These are phyloP conservation scores for Plasmodium gonderi DNA, from an alignment of 169 alveolate genomes.

Conservation along the genomic window DNA sequence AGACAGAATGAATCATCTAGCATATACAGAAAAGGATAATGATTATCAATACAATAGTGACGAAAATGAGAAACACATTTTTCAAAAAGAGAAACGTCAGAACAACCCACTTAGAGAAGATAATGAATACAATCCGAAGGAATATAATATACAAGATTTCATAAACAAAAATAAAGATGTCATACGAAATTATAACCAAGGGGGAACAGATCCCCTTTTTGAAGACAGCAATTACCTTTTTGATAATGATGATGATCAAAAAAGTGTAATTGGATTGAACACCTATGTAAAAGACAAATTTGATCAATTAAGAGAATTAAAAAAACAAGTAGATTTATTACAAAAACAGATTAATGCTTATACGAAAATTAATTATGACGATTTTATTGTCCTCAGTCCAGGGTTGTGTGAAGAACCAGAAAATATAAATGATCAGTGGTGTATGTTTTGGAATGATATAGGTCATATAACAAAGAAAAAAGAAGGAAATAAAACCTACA, in stretches of 20 bases:
- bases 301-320: conserved; percentile 38
- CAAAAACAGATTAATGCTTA: conserved; percentile 31
- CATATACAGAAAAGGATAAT: not conserved
- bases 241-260: conserved; percentile 68
- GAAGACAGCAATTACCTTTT: conserved; percentile 32
- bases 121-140: conserved; percentile 36
- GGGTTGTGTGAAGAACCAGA: conserved; percentile 76
- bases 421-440: conserved; percentile 75
- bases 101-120: not conserved
- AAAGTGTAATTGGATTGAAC: conserved; percentile 41
- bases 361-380: conserved; percentile 58
- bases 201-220: not conserved
- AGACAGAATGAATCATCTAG: not conserved
- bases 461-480: conserved; percentile 75
- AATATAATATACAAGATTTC: conserved; percentile 54
- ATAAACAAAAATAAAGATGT: conserved; percentile 71
- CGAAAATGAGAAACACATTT: not conserved
- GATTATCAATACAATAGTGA: conserved; percentile 12
- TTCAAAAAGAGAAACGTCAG: not conserved
- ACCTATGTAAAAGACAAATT: conserved; percentile 61
- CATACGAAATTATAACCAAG: conserved; percentile 9
- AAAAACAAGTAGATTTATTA: conserved; percentile 46
- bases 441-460: conserved; percentile 76
- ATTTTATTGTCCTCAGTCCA: conserved; percentile 62
- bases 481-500: conserved; percentile 74